These are phyloP conservation scores for Priceomyces fermenticarens DNA, from an alignment of 805 yeast species.

Conservation along the genomic window DNA sequence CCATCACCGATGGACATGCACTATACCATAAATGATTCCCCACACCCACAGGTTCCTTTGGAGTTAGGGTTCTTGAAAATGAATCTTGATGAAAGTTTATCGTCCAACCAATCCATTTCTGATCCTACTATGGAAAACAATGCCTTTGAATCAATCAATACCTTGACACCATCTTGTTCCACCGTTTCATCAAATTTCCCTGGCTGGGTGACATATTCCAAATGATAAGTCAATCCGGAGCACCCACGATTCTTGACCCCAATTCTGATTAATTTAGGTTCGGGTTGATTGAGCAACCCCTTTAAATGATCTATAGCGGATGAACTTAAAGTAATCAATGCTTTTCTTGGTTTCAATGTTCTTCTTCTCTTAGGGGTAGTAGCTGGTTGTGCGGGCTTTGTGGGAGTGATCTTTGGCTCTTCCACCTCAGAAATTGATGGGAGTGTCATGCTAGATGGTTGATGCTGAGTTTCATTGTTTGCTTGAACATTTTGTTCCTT, in stretches of 20 bases:
- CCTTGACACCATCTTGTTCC: conserved; percentile 90
- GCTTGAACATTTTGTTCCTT: conserved; percentile 2
- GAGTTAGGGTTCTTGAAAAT: conserved; percentile 95
- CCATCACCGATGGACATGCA: too few species aligned
- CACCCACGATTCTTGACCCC: conserved; percentile 97
- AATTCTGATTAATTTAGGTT: conserved; percentile 83
- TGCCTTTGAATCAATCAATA: conserved; percentile 93
- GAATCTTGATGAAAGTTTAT: conserved; percentile 82
- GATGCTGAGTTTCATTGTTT: background rate
- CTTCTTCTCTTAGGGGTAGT: conserved; percentile 44
- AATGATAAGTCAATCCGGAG: conserved; percentile 87
- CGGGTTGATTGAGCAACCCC: conserved; percentile 70
- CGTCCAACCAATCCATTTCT: conserved; percentile 98
- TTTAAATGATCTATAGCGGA: conserved; percentile 72
- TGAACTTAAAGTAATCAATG: conserved; percentile 77
- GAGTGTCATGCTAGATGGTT: conserved; percentile 1
- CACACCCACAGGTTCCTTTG: conserved; percentile 98
- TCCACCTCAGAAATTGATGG: conserved; percentile 6
- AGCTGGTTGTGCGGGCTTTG: conserved; percentile 5
- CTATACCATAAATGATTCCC: conserved; percentile 95
- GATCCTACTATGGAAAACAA: conserved; percentile 93
- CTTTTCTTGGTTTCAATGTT: conserved; percentile 80
- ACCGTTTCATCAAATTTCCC: conserved; percentile 95
- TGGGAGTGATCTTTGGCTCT: conserved; percentile 3
- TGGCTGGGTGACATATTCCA: conserved; percentile 85